Evolutionary conservation across 2,329 filamentous ascomycete genomes (phyloP).

Genomic region (Botrytis paeoniae): DNA sequence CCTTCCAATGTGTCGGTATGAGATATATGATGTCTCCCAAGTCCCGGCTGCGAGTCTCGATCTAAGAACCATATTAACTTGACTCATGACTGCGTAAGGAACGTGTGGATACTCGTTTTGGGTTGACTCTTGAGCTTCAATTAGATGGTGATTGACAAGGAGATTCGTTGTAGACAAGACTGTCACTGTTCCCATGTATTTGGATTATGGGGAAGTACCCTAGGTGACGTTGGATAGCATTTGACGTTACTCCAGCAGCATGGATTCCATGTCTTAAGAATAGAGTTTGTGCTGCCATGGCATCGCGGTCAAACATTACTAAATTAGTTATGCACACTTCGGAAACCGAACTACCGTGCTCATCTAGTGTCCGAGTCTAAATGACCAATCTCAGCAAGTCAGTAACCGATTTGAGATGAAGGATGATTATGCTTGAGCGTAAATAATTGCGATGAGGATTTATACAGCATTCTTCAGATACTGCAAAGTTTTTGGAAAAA

Average conservation of each 20-base stretch:
- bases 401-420: slow-evolving; percentile 3
- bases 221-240: slow-evolving; percentile 4
- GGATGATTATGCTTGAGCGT: not conserved
- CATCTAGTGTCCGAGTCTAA: slow-evolving; percentile 6
- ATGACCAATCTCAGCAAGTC: not conserved
- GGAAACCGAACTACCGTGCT: slow-evolving; percentile 2
- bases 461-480: not conserved
- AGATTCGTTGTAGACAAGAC: not conserved
- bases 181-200: not conserved
- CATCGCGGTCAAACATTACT: slow-evolving; percentile 10
- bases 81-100: not conserved
- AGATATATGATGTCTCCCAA: slow-evolving; percentile 3
- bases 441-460: not conserved
- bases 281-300: slow-evolving; percentile 17
- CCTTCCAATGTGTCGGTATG: slow-evolving; percentile 3
- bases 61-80: not conserved
- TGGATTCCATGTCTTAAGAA: slow-evolving; percentile 11
- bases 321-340: slow-evolving; percentile 3
- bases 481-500: not conserved
- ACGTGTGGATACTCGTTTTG: not conserved
- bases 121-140: not conserved
- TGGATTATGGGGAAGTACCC: slow-evolving; percentile 6
- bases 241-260: slow-evolving; percentile 10
- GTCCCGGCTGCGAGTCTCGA: not conserved
- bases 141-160: not conserved